These are phyloP conservation scores for Aspergillus viridinutans DNA, from an alignment of 2,329 filamentous ascomycete species.

Conservation along the genomic window DNA sequence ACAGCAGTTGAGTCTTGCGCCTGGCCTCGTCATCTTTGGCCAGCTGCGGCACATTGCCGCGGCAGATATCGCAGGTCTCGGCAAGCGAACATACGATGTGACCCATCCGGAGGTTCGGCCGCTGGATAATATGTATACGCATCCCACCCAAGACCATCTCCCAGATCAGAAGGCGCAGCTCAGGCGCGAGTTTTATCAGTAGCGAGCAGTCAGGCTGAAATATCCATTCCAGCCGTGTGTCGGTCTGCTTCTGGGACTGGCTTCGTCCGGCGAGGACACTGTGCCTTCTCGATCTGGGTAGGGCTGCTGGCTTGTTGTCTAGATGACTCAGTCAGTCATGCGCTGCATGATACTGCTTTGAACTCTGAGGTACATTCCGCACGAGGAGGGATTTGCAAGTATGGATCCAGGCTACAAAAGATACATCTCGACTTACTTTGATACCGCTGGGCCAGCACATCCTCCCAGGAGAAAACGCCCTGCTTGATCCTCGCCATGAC, in stretches of 20 bases:
- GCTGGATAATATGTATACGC: slow-evolving; percentile 36
- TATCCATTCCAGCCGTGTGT: slow-evolving; percentile 9
- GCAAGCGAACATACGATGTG: slow-evolving; percentile 28
- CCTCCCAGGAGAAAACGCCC: slow-evolving; percentile 39
- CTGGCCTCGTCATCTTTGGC: slow-evolving; percentile 16
- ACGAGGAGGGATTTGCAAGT: background rate
- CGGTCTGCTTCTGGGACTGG: slow-evolving; percentile 6
- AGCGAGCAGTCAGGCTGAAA: slow-evolving; percentile 25
- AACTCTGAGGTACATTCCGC: background rate
- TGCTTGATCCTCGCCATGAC: slow-evolving; percentile 33
- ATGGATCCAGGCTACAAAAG: background rate
- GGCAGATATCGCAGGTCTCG: slow-evolving; percentile 32
- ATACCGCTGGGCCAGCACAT: slow-evolving; percentile 38
- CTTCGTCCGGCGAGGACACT: slow-evolving; percentile 6
- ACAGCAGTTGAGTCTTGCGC: slow-evolving; percentile 17
- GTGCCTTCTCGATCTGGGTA: slow-evolving; percentile 13
- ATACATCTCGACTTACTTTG: slow-evolving; percentile 27
- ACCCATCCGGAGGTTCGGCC: slow-evolving; percentile 26
- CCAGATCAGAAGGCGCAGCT: slow-evolving; percentile 37
- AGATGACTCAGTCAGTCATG: slow-evolving; percentile 2
- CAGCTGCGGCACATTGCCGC: slow-evolving; percentile 26
- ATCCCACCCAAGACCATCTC: slow-evolving; percentile 27
- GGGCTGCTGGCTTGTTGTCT: slow-evolving; percentile 29
- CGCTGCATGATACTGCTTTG: background rate
- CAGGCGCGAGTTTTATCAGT: slow-evolving; percentile 30